Evolutionary conservation across 2,329 filamentous ascomycete genomes (phyloP), one percentile per base, ranked within the genome.

Genomic region (Penicillium sp.): DNA sequence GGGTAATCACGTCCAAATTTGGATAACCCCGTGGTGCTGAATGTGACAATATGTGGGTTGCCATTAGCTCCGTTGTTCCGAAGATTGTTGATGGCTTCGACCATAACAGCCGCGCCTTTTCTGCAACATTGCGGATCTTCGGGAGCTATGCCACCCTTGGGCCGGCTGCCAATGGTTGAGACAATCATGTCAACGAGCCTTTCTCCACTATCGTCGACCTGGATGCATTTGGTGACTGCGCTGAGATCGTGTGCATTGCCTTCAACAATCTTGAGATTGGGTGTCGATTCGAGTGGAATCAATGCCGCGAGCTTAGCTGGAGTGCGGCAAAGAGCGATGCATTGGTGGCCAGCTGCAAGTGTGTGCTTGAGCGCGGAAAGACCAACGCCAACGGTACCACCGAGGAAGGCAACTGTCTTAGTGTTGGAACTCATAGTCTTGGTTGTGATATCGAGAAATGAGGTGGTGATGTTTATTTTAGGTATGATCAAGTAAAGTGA

Each of bases 361-460:
- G 80, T 70, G 21, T 69, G 67, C 22, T 75, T 74, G 19, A 84
- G 77, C 45, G 76, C 74, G 27, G 75, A 65, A 46, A 77, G 71
- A 35, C 76, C 74, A 59, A 76, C 78, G 49, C 80, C 82, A 54
- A 79, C 80, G 22, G 81, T 83, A 24, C 81, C 79, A 47, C 82
- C 82, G 60, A 84, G 77, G 71, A 84, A 82, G 42, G 79, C 78
- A 53, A 82, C 65, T 56, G 68, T 59, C 60, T 67, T 60, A 22
- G 43, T 48, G 27, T 21, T 57, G 37, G 60, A 43, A 10, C 26
- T 49, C 63, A 64, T 65, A 1, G 16, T 45, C 27, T 43, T 46
- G 44, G 19, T 22, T 42, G 35, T 19, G 46, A 10, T 45, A 13
- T 31, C 3, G 22, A 26, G n/a, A 10, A 19, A 35, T 47, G 29